A percentile compares a stretch with the other conserved stretches of the same genome.
Conservation (phyloP, 208 protist genomes). For the Trypanosoma mega region DNA sequence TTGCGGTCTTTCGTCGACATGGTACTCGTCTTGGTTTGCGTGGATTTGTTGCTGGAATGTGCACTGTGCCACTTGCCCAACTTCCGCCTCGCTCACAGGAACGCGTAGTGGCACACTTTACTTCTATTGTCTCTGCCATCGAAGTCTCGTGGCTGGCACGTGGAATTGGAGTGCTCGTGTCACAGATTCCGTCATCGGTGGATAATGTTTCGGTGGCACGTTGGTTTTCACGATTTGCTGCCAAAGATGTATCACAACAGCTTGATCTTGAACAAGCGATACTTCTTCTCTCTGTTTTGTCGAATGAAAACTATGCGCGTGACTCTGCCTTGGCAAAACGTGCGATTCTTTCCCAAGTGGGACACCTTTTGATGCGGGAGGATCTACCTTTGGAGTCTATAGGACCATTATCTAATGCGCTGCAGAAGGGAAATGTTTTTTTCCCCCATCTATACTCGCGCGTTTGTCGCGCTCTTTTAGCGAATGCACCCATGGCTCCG, state of each 20-base stretch:
- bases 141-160: conserved; percentile 43
- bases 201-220: conserved; percentile 68
- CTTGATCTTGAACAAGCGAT: conserved; percentile 42
- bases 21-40: conserved; percentile 41
- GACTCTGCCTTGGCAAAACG: conserved; percentile 29
- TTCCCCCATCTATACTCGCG: conserved; percentile 72
- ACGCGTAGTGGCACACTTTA: conserved; percentile 63
- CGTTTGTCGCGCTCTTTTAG: conserved; percentile 51
- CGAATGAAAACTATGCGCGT: conserved; percentile 27
- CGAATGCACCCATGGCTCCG: conserved; percentile 49
- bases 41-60: conserved; percentile 71
- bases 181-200: conserved; percentile 26
- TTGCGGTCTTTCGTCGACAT: conserved; percentile 55
- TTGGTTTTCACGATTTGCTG: conserved; percentile 78
- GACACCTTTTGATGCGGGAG: conserved; percentile 20
- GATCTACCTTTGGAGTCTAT: conserved; percentile 32
- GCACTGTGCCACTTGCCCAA: conserved; percentile 35
- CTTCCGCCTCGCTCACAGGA: conserved; percentile 48
- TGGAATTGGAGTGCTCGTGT: conserved; percentile 38
- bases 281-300: conserved; percentile 47
- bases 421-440: conserved; percentile 54
- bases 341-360: conserved; percentile 19
- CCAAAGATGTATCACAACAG: conserved; percentile 48
- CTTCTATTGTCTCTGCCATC: conserved; percentile 50
- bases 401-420: conserved; percentile 32